A percentile compares a stretch with the other conserved stretches of the same genome.
These are phyloP conservation scores for Exserohilum rostratum DNA, from an alignment of 2,329 filamentous ascomycete species.

Conservation along the genomic window DNA sequence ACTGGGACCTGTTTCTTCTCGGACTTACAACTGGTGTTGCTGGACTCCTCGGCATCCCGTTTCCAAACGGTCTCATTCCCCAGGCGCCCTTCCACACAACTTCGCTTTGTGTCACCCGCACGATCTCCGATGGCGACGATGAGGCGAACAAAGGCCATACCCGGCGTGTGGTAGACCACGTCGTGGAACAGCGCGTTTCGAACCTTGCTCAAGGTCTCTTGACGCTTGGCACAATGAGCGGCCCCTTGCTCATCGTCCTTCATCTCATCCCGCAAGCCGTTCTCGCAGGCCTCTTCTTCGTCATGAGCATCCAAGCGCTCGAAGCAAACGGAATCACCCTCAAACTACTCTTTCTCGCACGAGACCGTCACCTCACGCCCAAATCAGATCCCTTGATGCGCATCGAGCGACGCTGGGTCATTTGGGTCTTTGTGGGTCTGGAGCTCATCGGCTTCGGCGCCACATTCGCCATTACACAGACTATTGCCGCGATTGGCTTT, in stretches of 20 bases:
- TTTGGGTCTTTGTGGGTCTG: conserved; percentile 58
- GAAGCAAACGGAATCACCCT: conserved; percentile 60
- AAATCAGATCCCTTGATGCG: conserved; percentile 55
- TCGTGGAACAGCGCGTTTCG: conserved; percentile 63
- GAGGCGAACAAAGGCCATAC: conserved; percentile 52
- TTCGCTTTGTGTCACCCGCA: conserved; percentile 53
- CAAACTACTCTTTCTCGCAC: conserved; percentile 58
- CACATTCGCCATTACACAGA: conserved; percentile 65
- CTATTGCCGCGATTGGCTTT: conserved; percentile 65
- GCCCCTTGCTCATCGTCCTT: conserved; percentile 59
- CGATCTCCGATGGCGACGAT: conserved; percentile 49
- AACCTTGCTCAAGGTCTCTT: conserved; percentile 63
- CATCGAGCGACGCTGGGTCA: conserved; percentile 52
- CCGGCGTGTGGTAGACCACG: conserved; percentile 52
- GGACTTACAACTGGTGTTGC: conserved; percentile 62
- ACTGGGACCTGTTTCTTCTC: conserved; percentile 66
- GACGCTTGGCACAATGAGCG: conserved; percentile 63
- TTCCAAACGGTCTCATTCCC: conserved; percentile 65
- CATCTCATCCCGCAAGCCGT: conserved; percentile 62
- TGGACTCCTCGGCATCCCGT: conserved; percentile 62
- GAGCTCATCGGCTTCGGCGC: conserved; percentile 60
- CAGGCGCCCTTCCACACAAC: conserved; percentile 67
- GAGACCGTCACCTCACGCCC: conserved; percentile 56
- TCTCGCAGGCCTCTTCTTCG: conserved; percentile 64
- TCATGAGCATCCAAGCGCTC: conserved; percentile 61